A percentile compares a stretch with the other conserved stretches of the same genome.
Evolutionary conservation across 2,329 filamentous ascomycete genomes (phyloP).

Genomic region (Xylaria hypoxylon): DNA sequence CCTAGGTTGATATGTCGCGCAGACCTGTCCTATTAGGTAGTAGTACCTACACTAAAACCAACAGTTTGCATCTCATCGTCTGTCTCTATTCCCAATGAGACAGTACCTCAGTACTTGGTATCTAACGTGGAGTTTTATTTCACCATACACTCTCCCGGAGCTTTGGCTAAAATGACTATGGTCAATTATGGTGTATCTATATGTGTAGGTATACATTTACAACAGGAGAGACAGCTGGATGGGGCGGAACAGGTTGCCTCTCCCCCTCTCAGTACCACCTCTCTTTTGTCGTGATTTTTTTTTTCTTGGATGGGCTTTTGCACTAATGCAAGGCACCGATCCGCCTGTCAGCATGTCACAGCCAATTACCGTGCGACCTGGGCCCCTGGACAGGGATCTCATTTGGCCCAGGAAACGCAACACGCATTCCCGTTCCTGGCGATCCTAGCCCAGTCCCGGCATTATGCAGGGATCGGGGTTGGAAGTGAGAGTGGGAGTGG

Average conservation of each 20-base stretch:
- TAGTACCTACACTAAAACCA: not conserved
- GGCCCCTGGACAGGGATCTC: slow-evolving; percentile 19
- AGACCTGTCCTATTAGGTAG: too few species aligned
- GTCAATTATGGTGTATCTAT: not conserved
- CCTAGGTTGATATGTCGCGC: not conserved
- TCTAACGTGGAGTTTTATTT: slow-evolving; percentile 22
- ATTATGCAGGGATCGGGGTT: slow-evolving; percentile 33
- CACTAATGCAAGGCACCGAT: slow-evolving; percentile 40
- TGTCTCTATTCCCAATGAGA: not conserved
- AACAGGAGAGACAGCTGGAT: not conserved
- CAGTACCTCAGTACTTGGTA: not conserved
- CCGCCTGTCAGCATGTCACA: slow-evolving; percentile 31
- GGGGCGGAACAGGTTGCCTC: slow-evolving; percentile 25
- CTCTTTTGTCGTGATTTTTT: slow-evolving; percentile 6
- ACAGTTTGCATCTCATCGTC: not conserved
- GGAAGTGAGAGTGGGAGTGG: not conserved
- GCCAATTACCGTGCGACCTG: slow-evolving; percentile 18
- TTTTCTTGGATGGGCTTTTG: slow-evolving; percentile 24
- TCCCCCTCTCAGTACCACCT: slow-evolving; percentile 4
- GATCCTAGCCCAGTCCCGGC: slow-evolving; percentile 26
- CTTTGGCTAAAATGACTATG: slow-evolving; percentile 25
- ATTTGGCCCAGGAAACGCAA: slow-evolving; percentile 11
- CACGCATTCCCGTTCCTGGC: slow-evolving; percentile 35
- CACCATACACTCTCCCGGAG: slow-evolving; percentile 16
- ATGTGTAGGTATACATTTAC: too few species aligned